Conservation (phyloP, 208 protist genomes). For the Entamoeba histolytica region DNA sequence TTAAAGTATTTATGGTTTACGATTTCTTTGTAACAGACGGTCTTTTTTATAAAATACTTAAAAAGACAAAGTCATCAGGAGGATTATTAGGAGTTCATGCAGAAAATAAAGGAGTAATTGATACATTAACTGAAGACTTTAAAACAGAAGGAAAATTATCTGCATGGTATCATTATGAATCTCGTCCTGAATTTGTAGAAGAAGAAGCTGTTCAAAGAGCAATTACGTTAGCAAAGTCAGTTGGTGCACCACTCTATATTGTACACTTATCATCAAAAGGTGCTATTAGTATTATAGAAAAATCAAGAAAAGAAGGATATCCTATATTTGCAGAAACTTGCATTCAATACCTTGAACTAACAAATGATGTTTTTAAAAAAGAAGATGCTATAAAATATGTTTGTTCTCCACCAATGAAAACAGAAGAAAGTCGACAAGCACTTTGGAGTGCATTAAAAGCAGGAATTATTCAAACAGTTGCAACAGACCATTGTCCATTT, state of each 20-base stretch:
- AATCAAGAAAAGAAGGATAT: background rate
- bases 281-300: background rate
- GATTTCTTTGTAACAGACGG: slow-evolving; percentile 47
- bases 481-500: slow-evolving; percentile 7
- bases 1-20: slow-evolving; percentile 59
- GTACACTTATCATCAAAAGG: background rate
- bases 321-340: background rate
- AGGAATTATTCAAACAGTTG: background rate
- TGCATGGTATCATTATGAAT: slow-evolving; percentile 44
- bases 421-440: background rate
- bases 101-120: slow-evolving; percentile 48
- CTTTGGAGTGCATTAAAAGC: background rate
- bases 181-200: slow-evolving; percentile 32
- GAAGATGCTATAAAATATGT: background rate
- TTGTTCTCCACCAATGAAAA: background rate
- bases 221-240: background rate
- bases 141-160: slow-evolving; percentile 38
- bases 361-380: background rate
- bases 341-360: background rate
- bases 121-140: slow-evolving; percentile 31
- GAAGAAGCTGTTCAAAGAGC: background rate
- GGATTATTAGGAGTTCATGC: slow-evolving; percentile 44
- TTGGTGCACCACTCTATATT: background rate
- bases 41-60: slow-evolving; percentile 36
- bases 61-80: slow-evolving; percentile 39